Percentiles rank a stretch among this genome's conserved stretches.
Evolutionary conservation across 805 yeast genomes (phyloP).

Genomic region (Hanseniaspora thailandica): DNA sequence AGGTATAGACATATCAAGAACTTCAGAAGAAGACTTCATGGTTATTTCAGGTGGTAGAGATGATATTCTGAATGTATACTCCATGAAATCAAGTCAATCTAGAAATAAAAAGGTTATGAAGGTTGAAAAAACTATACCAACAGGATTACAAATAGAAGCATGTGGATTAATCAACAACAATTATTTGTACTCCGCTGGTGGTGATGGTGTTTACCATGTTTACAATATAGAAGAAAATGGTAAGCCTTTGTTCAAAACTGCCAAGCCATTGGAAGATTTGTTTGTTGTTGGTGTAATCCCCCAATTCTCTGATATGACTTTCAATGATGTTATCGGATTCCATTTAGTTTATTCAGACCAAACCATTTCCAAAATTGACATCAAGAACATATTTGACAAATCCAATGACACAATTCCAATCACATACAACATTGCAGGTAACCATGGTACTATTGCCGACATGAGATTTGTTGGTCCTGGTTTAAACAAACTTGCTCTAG

Average conservation of each 20-base stretch:
- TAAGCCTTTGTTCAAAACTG: conserved; percentile 31
- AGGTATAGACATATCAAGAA: conserved; percentile 50
- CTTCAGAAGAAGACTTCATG: conserved; percentile 35
- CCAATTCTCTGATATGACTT: conserved; percentile 26
- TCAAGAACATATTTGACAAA: conserved; percentile 19
- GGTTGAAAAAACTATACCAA: conserved; percentile 56
- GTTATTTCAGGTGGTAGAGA: conserved; percentile 86
- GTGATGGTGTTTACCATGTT: conserved; percentile 52
- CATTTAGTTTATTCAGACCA: conserved; percentile 52
- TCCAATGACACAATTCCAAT: conserved; percentile 32
- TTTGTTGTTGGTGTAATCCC: conserved; percentile 50
- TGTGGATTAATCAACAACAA: conserved; percentile 45
- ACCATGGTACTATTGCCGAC: conserved; percentile 92
- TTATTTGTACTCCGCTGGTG: conserved; percentile 64
- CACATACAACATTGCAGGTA: conserved; percentile 62
- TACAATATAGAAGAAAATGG: conserved; percentile 46
- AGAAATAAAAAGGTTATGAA: conserved; percentile 33
- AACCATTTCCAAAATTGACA: conserved; percentile 46
- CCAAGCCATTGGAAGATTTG: conserved; percentile 59
- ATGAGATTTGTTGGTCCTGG: conserved; percentile 62
- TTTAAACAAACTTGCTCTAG: conserved; percentile 54
- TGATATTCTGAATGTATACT: conserved; percentile 42
- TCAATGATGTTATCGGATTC: conserved; percentile 40
- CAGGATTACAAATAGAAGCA: conserved; percentile 59
- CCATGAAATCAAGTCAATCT: conserved; percentile 34